Base-by-base conservation (phyloP, 768 basidiomycete genomes). In the Scleroderma citrinum region DNA sequence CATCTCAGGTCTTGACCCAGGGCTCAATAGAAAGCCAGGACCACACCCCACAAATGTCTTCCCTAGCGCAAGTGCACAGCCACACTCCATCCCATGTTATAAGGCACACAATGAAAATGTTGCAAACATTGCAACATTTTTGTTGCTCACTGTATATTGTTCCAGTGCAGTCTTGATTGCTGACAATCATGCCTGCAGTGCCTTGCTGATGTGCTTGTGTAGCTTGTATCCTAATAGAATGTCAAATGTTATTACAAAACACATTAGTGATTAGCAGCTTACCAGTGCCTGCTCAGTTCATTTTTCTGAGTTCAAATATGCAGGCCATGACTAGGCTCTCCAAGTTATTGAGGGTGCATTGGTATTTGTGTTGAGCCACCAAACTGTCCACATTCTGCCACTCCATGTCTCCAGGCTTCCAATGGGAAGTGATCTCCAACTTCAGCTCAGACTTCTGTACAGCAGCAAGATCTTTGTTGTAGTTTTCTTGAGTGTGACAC, bases 221-320 rank as follows among this genome's bases (percentile, higher is more conserved):
- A 53, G 17, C 29, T 44, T 49, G n/a, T n/a, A n/a, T n/a, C n/a
- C n/a, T n/a, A n/a, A n/a, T n/a, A n/a, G n/a, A n/a, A n/a, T n/a
- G n/a, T n/a, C 49, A 53, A 4, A 41, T 35, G 37, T 35, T 19
- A 19, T 12, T n/a, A 47, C 20, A 48, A 20, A 16, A 43, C 29
- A 14, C 23, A 32, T 21, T 16, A 3, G 19, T 8, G 20, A 12
- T 21, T 51, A 40, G 11, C 29, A 19, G 50, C 52, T 17, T 31
- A 60, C 60, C 60, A 11, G 54, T 57, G 2, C 50, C 41, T 4
- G 55, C 54, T 31, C 44, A 39, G 21, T 59, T 61, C 51, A 61
- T 55, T 43, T 60, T 62, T 11, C 52, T 47, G 1, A 62, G 41
- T 35, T 59, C 59, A 23, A 59, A 59, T 2, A 61, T 50, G 2